Percentiles rank a stretch among this genome's conserved stretches.
phyloP scores from a whole-genome alignment of 345 rosid genomes.

The Laguncularia racemosa region DNA sequence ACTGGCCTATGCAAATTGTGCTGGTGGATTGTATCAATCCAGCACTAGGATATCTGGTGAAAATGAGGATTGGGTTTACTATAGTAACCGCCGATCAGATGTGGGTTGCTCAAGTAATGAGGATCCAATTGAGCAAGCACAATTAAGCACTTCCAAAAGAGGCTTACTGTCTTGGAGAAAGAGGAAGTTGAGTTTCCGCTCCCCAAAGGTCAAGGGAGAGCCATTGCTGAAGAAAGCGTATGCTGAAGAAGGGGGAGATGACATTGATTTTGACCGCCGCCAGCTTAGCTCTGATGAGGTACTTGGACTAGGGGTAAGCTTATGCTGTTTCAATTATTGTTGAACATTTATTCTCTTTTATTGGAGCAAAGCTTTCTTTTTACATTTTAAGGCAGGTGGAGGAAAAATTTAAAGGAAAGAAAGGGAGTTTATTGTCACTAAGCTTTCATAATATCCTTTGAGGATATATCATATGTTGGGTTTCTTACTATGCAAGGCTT shows the following conservation, averaged over 20 bases:
- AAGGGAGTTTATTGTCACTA: too few relatives aligned
- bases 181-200: conserved; percentile 82
- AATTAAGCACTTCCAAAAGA: conserved; percentile 47
- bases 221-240: conserved; percentile 84
- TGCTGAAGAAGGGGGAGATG: conserved; percentile 99
- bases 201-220: conserved; percentile 81
- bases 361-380: not conserved
- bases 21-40: conserved; percentile 61
- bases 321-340: conserved; percentile 3
- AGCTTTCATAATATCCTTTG: not conserved
- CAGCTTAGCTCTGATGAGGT: conserved; percentile 85
- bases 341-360: not conserved
- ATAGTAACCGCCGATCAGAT: conserved; percentile 66
- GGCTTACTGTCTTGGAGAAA: conserved; percentile 84
- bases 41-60: conserved; percentile 32
- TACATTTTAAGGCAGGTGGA: not conserved
- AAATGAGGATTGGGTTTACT: conserved; percentile 78
- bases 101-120: conserved; percentile 38
- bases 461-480: not conserved
- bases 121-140: conserved; percentile 41
- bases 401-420: not conserved
- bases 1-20: conserved; percentile 67
- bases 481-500: too few relatives aligned
- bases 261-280: conserved; percentile 90
- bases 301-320: conserved; percentile 41